Conservation (phyloP, 2,329 filamentous ascomycete genomes). For the Ophiocordyceps camponoti-leonardi region DNA sequence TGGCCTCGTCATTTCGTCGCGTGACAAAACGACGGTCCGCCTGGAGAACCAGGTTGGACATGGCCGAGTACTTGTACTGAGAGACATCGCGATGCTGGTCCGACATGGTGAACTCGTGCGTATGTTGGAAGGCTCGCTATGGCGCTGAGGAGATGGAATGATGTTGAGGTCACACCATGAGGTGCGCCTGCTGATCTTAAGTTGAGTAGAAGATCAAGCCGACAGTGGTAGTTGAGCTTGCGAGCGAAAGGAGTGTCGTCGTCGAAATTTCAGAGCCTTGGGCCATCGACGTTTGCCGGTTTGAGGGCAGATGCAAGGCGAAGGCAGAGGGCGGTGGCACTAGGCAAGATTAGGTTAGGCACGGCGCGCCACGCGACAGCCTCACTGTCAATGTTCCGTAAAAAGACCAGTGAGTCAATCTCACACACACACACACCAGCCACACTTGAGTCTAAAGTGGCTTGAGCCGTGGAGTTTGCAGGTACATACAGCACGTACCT, state of each 20-base stretch:
- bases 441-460: not conserved
- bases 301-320: not conserved
- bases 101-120: conserved; percentile 40
- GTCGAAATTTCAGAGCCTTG: not conserved
- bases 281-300: not conserved
- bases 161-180: conserved; percentile 18
- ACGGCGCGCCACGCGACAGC: not conserved
- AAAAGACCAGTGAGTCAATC: too few species aligned
- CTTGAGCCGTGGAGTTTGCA: not conserved
- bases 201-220: not conserved
- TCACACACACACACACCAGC: not conserved
- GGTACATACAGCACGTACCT: too few species aligned
- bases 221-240: conserved; percentile 4
- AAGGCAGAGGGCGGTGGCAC: not conserved
- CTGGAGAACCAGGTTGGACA: conserved; percentile 99
- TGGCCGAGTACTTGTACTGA: conserved; percentile 98
- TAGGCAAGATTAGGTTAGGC: not conserved
- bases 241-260: not conserved
- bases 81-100: conserved; percentile 68
- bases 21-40: conserved; percentile 93
- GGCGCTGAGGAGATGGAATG: conserved; percentile 19
- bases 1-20: conserved; percentile 82
- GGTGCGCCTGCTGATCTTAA: conserved; percentile 7
- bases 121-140: conserved; percentile 5
- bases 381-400: not conserved